Conservation (phyloP, 2,329 filamentous ascomycete genomes). For the Aspergillus arachidicola region DNA sequence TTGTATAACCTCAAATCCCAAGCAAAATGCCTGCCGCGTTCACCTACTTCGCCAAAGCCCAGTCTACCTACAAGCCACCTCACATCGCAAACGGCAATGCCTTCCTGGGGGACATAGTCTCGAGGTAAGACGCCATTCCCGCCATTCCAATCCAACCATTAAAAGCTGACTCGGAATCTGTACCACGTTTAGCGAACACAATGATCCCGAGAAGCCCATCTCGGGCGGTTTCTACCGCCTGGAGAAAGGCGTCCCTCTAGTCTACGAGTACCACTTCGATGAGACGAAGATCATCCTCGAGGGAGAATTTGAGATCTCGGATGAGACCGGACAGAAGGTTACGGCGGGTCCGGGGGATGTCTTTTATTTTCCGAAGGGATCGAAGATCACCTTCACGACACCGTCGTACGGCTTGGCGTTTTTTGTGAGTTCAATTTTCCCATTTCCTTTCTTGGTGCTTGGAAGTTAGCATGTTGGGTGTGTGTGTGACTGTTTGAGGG, state of each 20-base stretch:
- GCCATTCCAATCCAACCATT: background rate
- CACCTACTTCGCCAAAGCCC: constrained; percentile 60
- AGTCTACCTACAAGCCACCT: constrained; percentile 63
- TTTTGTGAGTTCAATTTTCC: constrained; percentile 40
- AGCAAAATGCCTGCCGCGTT: constrained; percentile 45
- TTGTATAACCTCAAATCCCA: background rate
- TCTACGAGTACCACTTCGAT: constrained; percentile 70
- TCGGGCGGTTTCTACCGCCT: constrained; percentile 68
- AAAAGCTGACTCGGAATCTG: constrained; percentile 1
- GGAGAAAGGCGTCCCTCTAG: constrained; percentile 67
- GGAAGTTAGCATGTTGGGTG: background rate
- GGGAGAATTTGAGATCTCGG: constrained; percentile 66
- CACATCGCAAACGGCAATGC: constrained; percentile 70
- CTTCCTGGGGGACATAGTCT: constrained; percentile 65
- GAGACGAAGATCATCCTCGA: constrained; percentile 76
- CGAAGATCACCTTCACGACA: constrained; percentile 67
- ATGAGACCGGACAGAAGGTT: constrained; percentile 63
- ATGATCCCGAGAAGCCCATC: constrained; percentile 61
- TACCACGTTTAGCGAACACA: constrained; percentile 48
- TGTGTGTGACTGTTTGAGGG: background rate
- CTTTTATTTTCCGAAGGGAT: constrained; percentile 69
- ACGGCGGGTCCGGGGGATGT: constrained; percentile 65
- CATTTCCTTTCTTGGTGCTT: background rate
- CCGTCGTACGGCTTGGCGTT: constrained; percentile 64
- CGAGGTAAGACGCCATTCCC: constrained; percentile 44